A percentile compares a stretch with the other conserved stretches of the same genome.
Conservation (phyloP, 164 flowering plant species). For the Litsea cubeba region DNA sequence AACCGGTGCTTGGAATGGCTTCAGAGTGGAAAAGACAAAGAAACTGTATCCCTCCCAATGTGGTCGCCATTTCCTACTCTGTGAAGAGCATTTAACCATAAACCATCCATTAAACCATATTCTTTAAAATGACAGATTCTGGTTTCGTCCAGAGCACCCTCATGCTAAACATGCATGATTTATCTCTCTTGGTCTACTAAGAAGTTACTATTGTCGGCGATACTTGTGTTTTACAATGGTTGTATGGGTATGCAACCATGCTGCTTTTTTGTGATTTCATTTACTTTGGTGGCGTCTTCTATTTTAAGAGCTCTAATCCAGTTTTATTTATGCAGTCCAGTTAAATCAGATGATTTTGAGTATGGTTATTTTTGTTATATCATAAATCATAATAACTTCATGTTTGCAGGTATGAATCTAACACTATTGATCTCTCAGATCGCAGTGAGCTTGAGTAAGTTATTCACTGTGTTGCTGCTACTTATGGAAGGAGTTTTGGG, state of each 20-base stretch:
- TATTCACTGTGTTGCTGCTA: constrained; percentile 1
- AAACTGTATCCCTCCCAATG: too few species aligned
- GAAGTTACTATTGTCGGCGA: neutral
- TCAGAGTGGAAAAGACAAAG: too few species aligned
- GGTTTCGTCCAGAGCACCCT: neutral
- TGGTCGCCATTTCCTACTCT: too few species aligned
- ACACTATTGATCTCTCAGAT: constrained; percentile 91
- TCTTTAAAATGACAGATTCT: too few species aligned
- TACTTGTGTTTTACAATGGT: too few species aligned
- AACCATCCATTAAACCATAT: too few species aligned
- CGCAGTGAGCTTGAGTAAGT: constrained; percentile 87
- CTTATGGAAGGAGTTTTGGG: neutral
- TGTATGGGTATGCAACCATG: neutral
- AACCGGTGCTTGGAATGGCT: too few species aligned
- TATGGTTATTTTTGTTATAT: constrained; percentile 7
- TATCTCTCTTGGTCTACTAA: neutral
- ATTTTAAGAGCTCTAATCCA: neutral
- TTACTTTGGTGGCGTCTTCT: neutral
- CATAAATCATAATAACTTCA: neutral
- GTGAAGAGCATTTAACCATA: too few species aligned
- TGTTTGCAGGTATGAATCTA: constrained; percentile 82
- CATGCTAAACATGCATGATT: neutral
- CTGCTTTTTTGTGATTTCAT: neutral
- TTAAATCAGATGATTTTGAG: neutral
- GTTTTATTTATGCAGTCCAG: neutral